A percentile compares a stretch with the other conserved stretches of the same genome.
These are phyloP conservation scores for Fusarium sp. DNA, from an alignment of 2,329 filamentous ascomycete genomes.

Conservation along the genomic window DNA sequence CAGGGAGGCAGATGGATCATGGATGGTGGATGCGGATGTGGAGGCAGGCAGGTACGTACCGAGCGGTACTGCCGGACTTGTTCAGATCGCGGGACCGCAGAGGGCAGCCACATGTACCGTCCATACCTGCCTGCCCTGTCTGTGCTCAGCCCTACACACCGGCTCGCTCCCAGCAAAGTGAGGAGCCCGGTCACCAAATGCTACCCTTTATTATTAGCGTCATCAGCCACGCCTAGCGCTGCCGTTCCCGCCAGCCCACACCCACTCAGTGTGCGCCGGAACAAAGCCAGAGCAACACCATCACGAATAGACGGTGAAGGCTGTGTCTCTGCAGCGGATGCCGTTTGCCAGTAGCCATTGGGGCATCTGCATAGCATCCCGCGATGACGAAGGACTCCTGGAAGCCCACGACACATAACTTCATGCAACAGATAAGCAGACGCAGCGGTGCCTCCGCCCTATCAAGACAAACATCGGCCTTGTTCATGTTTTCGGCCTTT, in stretches of 20 bases:
- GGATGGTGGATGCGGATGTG: neutral
- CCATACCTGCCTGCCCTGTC: constrained; percentile 22
- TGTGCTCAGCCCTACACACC: constrained; percentile 44
- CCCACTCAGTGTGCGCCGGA: constrained; percentile 11
- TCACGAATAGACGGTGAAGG: constrained; percentile 35
- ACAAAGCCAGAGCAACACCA: constrained; percentile 10
- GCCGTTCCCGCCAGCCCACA: constrained; percentile 41
- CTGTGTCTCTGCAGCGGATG: constrained; percentile 17
- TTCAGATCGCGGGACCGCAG: constrained; percentile 14
- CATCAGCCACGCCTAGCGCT: constrained; percentile 43
- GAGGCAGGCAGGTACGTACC: constrained; percentile 6
- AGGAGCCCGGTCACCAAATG: constrained; percentile 30
- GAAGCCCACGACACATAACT: neutral
- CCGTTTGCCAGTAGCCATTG: neutral
- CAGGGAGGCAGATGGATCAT: neutral
- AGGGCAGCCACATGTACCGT: constrained; percentile 18
- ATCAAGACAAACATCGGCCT: neutral
- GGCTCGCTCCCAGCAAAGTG: constrained; percentile 27
- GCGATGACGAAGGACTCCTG: neutral
- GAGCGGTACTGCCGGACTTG: constrained; percentile 13
- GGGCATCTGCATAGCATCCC: neutral
- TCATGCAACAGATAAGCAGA: neutral
- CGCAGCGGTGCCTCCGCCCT: constrained; percentile 3
- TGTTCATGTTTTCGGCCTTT: neutral
- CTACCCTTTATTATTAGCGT: constrained; percentile 40